Base-by-base conservation (phyloP, 352 stramenopile species). In the Globisporangium abappressorium region DNA sequence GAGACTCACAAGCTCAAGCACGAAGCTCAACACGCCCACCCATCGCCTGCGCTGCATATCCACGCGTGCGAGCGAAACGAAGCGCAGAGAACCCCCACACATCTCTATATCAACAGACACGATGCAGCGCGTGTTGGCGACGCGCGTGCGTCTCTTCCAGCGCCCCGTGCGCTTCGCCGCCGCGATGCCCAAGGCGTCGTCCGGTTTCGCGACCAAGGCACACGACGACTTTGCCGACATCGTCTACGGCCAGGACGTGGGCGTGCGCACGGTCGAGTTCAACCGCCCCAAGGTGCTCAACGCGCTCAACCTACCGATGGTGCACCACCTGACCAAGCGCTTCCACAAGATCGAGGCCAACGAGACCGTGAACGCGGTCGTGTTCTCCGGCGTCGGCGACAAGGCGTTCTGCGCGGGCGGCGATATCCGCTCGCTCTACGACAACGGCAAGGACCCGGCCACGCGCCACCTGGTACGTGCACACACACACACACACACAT, bases 341-440 rank as follows among this genome's bases (percentile, higher is more conserved):
- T 77, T 98, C 38, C 80, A 90, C 36, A 87, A 85, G 69, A 89
- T 94, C 66, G 82, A 95, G 61, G 70, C 66, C 36, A 95, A 96
- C 73, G 70, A 80, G 34, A 94, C 81, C 3, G 78, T 96, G 26
- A 89, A 94, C 70, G 77, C 85, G 36, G 79, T 96, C 68, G 74
- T 95, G 47, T 95, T 97, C 77, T 90, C 85, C 12, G 84, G 91
- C 28, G 78, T 62, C 30, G 91, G 91, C 22, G 83, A 79, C 38
- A 92, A 92, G 69, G 87, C 93, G 7, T 99, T 99, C 74, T 99
- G 97, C 82, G 95, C 97, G 9, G 97, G 97, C 56, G 97, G 97
- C 38, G 96, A 99, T 80, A 95, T 99, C 65, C 93, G 93, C 72
- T 81, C 81, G 34, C 77, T 98, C 7, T 97, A 93, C 55, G 87